These are phyloP conservation scores for Pontederia paniculata DNA, from an alignment of 176 grass and related monocot genomes.

Conservation along the genomic window DNA sequence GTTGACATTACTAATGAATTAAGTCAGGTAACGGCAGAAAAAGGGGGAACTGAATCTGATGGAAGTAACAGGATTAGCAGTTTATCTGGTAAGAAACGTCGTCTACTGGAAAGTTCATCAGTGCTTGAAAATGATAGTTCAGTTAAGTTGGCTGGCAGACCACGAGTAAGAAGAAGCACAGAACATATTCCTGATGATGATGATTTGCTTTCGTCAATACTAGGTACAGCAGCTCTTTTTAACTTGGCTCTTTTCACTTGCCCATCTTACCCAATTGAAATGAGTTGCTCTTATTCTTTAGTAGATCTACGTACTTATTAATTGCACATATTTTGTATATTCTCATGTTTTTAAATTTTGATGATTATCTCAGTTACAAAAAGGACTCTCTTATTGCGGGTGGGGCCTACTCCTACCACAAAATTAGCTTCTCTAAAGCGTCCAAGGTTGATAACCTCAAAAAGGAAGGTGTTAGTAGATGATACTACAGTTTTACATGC, in stretches of 20 bases:
- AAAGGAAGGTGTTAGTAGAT: slow-evolving; percentile 83
- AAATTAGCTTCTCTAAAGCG: slow-evolving; percentile 63
- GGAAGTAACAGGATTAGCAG: slow-evolving; percentile 74
- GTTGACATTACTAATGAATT: slow-evolving; percentile 45
- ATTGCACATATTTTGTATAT: background rate
- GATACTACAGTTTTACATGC: slow-evolving; percentile 96
- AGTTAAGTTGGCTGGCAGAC: slow-evolving; percentile 49
- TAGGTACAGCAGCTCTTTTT: no score
- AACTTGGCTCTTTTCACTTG: slow-evolving; percentile 8
- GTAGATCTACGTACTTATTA: no score
- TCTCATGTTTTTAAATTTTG: background rate
- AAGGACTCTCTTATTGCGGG: slow-evolving; percentile 58
- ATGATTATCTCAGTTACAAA: slow-evolving; percentile 55
- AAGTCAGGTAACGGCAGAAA: slow-evolving; percentile 79
- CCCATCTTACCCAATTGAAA: background rate
- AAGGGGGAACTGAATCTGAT: slow-evolving; percentile 68
- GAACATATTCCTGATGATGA: slow-evolving; percentile 63
- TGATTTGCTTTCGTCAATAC: slow-evolving; percentile 86
- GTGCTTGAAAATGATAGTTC: slow-evolving; percentile 53
- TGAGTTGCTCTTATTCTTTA: no score
- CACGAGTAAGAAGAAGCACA: slow-evolving; percentile 36
- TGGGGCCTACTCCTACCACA: slow-evolving; percentile 40
- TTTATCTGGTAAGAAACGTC: slow-evolving; percentile 70
- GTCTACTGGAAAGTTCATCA: slow-evolving; percentile 52
- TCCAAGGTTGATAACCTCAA: slow-evolving; percentile 44